Base-by-base conservation (phyloP, 768 basidiomycete species). In the Terana coerulea region DNA sequence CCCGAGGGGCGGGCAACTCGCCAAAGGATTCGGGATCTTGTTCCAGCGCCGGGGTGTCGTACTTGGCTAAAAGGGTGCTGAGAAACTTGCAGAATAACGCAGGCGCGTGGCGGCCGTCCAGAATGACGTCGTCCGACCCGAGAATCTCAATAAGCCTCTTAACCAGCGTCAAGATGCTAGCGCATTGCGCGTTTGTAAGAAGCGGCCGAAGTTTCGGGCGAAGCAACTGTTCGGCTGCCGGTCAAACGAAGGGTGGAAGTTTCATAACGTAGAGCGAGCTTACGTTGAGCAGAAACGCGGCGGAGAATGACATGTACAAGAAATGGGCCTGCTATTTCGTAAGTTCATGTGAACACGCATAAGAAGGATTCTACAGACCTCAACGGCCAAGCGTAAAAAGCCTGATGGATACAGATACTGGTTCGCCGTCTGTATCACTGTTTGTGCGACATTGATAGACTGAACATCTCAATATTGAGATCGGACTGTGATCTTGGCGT, bases 41-140 rank as follows among this genome's bases (percentile, higher is more conserved):
- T 9, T 51, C 26, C 49, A 37, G 55, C 36, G 37, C 48, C 53
- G 40, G 54, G 28, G 43, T 54, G 21, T 58, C 58, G 54, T 77
- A 69, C 58, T 72, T 75, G 2, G 57, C 64, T 54, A 83, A 69
- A 5, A 82, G 63, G 2, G 73, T 72, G 9, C 73, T 69, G 9
- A 84, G 65, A 59, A 84, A 84, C 7, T 76, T 74, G 29, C 80
- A 76, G 57, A 83, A 81, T 17, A 82, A 67, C 28, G 77, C 75
- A 29, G 81, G 81, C 6, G 80, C 75, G 54, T 83, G 80, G 55
- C 72, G 71, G 6, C 73, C 77, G 57, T 83, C 80, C 39, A 83
- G 63, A 5, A 77, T 77, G 29, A 80, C 78, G 24, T 70, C 67
- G n/a, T 68, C 67, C 3, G 77, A 78, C 10, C 72, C 69, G 41